These are phyloP conservation scores for Fabrea salina DNA, from an alignment of 169 alveolate species.

Conservation along the genomic window DNA sequence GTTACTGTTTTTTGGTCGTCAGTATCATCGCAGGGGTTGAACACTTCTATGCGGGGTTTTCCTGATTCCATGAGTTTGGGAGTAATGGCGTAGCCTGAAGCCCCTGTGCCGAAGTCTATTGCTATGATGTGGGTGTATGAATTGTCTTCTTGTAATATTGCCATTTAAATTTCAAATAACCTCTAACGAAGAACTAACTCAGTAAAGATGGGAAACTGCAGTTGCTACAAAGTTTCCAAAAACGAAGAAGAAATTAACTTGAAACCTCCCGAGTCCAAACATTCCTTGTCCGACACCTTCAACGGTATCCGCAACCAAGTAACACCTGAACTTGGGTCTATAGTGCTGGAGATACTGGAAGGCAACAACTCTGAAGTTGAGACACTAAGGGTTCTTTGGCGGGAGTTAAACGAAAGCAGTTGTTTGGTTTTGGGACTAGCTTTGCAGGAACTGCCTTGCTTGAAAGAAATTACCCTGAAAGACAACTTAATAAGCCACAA, in stretches of 20 bases:
- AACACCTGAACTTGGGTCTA: no score
- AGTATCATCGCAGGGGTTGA: constrained; percentile 84
- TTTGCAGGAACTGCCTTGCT: background rate
- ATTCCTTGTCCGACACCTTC: no score
- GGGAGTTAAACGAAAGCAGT: background rate
- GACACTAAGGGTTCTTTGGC: background rate
- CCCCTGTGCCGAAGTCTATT: constrained; percentile 90
- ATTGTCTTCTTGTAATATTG: constrained; percentile 79
- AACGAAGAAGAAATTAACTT: no score
- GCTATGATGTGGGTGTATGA: constrained; percentile 85
- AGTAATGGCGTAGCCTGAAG: constrained; percentile 87
- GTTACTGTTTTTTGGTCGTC: constrained; percentile 87
- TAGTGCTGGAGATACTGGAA: no score
- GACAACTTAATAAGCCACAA: background rate
- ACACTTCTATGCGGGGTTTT: constrained; percentile 84
- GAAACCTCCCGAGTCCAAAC: no score
- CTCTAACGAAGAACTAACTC: no score
- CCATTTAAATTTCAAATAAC: constrained; percentile 69
- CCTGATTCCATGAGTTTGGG: constrained; percentile 76
- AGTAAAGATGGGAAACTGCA: no score
- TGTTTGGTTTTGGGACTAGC: background rate
- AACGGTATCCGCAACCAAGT: no score
- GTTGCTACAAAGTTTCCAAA: no score
- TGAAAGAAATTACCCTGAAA: background rate
- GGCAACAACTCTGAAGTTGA: no score